These are phyloP conservation scores for Pisolithus microcarpus DNA, from an alignment of 768 basidiomycete genomes.

Conservation along the genomic window DNA sequence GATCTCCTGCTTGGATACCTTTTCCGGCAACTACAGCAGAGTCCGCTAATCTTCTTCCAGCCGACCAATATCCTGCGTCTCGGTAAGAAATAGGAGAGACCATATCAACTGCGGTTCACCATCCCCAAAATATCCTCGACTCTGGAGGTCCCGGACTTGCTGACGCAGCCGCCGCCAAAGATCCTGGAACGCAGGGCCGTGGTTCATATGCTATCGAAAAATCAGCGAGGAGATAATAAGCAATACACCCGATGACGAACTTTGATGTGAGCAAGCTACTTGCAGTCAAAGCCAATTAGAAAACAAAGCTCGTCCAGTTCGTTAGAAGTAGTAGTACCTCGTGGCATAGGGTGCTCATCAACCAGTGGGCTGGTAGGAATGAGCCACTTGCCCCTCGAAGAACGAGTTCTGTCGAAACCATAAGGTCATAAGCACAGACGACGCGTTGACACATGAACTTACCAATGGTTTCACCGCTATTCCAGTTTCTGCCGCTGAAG, in stretches of 20 bases:
- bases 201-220: conserved; percentile 63
- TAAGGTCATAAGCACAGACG: neutral
- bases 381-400: conserved; percentile 54
- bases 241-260: conserved; percentile 26
- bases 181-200: conserved; percentile 67
- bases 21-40: conserved; percentile 47
- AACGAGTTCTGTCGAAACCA: conserved; percentile 56
- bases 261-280: conserved; percentile 76
- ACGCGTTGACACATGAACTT: conserved; percentile 2
- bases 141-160: conserved; percentile 67
- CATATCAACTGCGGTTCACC: conserved; percentile 34
- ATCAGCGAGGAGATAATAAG: neutral
- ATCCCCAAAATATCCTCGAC: conserved; percentile 75
- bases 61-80: conserved; percentile 72
- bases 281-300: neutral
- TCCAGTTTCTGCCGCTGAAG: conserved; percentile 83
- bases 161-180: conserved; percentile 59
- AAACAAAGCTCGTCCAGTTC: conserved; percentile 8
- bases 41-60: conserved; percentile 63
- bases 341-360: conserved; percentile 77
- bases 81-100: conserved; percentile 2
- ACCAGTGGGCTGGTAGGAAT: conserved; percentile 55
- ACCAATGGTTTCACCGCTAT: conserved; percentile 76
- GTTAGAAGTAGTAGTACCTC: conserved; percentile 45
- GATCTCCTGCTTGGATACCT: conserved; percentile 46